Percentiles rank a stretch among this genome's conserved stretches.
Conservation (phyloP, 768 basidiomycete genomes). For the Clavaria fumosa region DNA sequence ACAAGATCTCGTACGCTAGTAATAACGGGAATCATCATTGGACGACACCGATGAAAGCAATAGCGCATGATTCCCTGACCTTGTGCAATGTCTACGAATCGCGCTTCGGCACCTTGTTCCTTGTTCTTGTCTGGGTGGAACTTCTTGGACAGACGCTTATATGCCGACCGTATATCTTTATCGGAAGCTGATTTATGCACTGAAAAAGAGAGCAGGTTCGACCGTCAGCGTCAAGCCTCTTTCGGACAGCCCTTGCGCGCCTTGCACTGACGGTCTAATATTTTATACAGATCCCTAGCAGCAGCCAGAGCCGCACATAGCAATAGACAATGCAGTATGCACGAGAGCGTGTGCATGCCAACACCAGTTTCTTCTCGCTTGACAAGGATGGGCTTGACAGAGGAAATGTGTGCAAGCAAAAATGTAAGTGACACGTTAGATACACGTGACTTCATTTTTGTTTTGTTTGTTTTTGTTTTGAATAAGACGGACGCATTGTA, state of each 20-base stretch:
- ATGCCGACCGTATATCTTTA: constrained; percentile 81
- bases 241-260: constrained; percentile 20
- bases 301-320: constrained; percentile 21
- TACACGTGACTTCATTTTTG: too few relatives aligned
- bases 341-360: too few relatives aligned
- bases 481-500: too few relatives aligned
- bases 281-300: constrained; percentile 70
- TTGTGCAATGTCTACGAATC: constrained; percentile 82
- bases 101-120: constrained; percentile 63
- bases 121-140: constrained; percentile 96
- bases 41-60: background rate
- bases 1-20: constrained; percentile 87
- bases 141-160: constrained; percentile 77
- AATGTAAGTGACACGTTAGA: too few relatives aligned
- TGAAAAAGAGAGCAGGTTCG: constrained; percentile 18
- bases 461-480: too few relatives aligned
- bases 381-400: too few relatives aligned
- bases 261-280: constrained; percentile 44
- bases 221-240: constrained; percentile 12
- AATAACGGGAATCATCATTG: constrained; percentile 4
- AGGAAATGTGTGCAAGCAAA: too few relatives aligned
- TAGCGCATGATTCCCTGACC: constrained; percentile 33
- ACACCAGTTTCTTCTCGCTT: too few relatives aligned
- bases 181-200: constrained; percentile 70
- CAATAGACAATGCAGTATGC: constrained; percentile 23